These are phyloP conservation scores for Xerocomus alliaceus DNA, from an alignment of 1,284 basidiomycete genomes.

Conservation along the genomic window DNA sequence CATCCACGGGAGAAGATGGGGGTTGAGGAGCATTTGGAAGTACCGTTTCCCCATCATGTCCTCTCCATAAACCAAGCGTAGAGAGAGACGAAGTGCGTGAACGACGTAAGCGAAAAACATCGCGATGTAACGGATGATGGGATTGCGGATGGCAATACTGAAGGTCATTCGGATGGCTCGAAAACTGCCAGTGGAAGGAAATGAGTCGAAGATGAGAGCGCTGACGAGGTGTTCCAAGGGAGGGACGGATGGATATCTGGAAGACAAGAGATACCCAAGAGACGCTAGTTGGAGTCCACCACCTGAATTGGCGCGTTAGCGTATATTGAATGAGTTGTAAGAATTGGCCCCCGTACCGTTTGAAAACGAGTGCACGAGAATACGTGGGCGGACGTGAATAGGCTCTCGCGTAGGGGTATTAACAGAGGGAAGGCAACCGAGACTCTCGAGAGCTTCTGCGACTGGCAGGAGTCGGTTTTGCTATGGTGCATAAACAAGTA, in stretches of 20 bases:
- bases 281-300: constrained; percentile 51
- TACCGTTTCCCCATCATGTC: constrained; percentile 25
- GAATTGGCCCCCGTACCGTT: constrained; percentile 50
- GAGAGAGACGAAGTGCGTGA: constrained; percentile 24
- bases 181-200: constrained; percentile 49
- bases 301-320: constrained; percentile 44
- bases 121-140: constrained; percentile 38
- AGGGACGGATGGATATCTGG: constrained; percentile 26
- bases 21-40: constrained; percentile 44
- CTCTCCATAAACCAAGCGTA: constrained; percentile 23
- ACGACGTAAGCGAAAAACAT: constrained; percentile 31
- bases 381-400: constrained; percentile 30
- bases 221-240: constrained; percentile 29
- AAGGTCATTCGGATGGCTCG: constrained; percentile 48
- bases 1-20: constrained; percentile 54
- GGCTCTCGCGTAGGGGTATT: background rate
- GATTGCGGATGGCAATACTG: constrained; percentile 46
- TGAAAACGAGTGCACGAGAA: constrained; percentile 61
- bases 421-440: constrained; percentile 45
- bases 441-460: constrained; percentile 47
- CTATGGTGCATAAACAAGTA: constrained; percentile 19
- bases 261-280: constrained; percentile 46
- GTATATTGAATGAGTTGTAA: background rate
- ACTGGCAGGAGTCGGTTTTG: constrained; percentile 47
- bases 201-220: constrained; percentile 59